Base-by-base conservation (phyloP, 2,329 filamentous ascomycete species). In the Sordariomycetes sp. region DNA sequence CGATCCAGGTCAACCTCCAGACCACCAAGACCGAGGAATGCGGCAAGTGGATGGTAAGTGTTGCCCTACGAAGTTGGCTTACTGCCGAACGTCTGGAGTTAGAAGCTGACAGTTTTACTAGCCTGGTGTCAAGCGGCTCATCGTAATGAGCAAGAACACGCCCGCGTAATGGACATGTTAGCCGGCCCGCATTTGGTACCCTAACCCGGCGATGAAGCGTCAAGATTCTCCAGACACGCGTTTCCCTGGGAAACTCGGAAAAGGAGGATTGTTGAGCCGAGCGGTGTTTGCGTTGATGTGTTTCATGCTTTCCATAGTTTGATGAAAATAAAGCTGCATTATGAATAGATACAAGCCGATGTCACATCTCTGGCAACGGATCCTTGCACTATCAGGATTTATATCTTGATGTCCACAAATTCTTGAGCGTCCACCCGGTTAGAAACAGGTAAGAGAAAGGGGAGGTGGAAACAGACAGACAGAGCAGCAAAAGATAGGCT, bases 11-110 rank as follows among this genome's bases (percentile, higher is more conserved):
- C 51, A 85, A 91, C 62, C 86, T 93, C 59, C 83, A 90, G 70
- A 82, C 81, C 57, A 86, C 90, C 70, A 88, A 87, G 75, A 87
- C 82, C 1, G 87, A 90, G 53, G 88, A 93, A 69, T 91, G 89
- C 69, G 88, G 88, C 58, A 87, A 89, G 68, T 93, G 89, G 89
- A 92, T 93, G 87, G 89, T 91, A 76, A 77, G 85, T 76, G 55
- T 14, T 25, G 18, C 20, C 12, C 46, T 14, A 40, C 12, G 18
- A 28, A 1, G 18, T 52, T 32, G 12, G 7, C 34, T 57, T n/a
- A 34, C 8, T 16, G 12, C 37, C 16, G 11, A 3, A 12, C 6
- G 25, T 3, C 7, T 11, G 18, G 24, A n/a, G 40, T 16, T 10
- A n/a, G 16, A 28, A 7, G 18, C 52, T 58, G 25, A 58, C 51